Base-by-base conservation (phyloP, 2,329 filamentous ascomycete genomes). In the Fusarium sulawesiense region DNA sequence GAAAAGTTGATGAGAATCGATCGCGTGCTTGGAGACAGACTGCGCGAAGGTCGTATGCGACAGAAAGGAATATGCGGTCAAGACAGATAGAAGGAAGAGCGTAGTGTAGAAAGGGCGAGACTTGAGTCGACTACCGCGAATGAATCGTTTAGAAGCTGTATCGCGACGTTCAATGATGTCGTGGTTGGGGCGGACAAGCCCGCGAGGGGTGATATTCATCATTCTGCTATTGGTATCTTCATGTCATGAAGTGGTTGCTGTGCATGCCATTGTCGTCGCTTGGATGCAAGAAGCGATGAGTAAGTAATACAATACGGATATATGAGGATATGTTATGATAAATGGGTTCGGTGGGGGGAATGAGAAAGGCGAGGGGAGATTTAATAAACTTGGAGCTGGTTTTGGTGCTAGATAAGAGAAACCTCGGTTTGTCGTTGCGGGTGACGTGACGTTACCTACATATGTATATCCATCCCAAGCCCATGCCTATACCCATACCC, bases 41-140 rank as follows among this genome's bases (percentile, higher is more conserved):
- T 47, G 47, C 32, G 63, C 58, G 23, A 63, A 53, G 14, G 66
- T 70, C 23, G 73, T 74, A 47, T 75, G 73, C 47, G 73, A 60
- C 51, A 86, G 73, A 60, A 85, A 78, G 8, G 84, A 82, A 66
- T 82, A 84, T 32, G 81, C 79, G 18, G 83, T 80, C 54, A 87
- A 76, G 9, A 86, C 55, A 32, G 81, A 81, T 51, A 88, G 73
- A 60, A 87, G 72, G 34, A 85, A 75, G 32, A 85, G 74, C 13
- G 84, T 84, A 7, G 80, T 76, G 68, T 84, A 84, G 60, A 88
- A 85, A 9, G 86, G 86, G 61, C 85, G 82, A 50, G 80, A 78
- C 76, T 80, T 81, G 74, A 83, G 76, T 57, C 79, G 79, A 64
- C 76, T 73, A 65, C 80, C 80, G 70, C 78, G 77, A 50, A 68